A percentile compares a stretch with the other conserved stretches of the same genome.
Evolutionary conservation across 345 rosid species (phyloP).

Genomic region (Capsella bursapastoris): DNA sequence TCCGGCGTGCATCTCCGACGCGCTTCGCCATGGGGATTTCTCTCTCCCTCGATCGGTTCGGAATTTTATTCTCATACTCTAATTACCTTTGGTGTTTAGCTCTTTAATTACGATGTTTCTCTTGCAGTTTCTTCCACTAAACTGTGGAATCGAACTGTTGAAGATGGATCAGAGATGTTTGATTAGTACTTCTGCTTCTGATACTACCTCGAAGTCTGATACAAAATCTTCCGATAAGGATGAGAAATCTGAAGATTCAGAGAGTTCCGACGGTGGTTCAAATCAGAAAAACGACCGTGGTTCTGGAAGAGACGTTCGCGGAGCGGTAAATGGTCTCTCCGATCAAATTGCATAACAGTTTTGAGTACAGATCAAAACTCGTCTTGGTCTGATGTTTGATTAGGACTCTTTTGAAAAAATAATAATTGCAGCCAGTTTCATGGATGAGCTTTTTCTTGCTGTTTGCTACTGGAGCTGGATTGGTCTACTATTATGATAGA

Average conservation of each 20-base stretch:
- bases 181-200: constrained; percentile 44
- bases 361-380: background rate
- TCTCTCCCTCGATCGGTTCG: constrained; percentile 52
- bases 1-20: constrained; percentile 38
- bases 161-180: constrained; percentile 48
- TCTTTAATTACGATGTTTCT: background rate
- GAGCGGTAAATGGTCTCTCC: constrained; percentile 67
- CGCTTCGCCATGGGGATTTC: constrained; percentile 35
- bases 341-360: background rate
- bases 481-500: constrained; percentile 67
- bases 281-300: constrained; percentile 50
- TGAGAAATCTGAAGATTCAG: constrained; percentile 61
- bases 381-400: constrained; percentile 20
- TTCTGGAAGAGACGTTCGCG: constrained; percentile 79
- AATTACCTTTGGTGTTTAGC: background rate
- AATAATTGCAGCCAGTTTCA: constrained; percentile 72
- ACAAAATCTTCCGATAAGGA: constrained; percentile 49
- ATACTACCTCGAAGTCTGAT: constrained; percentile 30
- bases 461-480: constrained; percentile 77
- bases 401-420: constrained; percentile 1
- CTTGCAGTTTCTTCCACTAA: constrained; percentile 49
- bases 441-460: constrained; percentile 91
- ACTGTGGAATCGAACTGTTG: constrained; percentile 41
- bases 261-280: constrained; percentile 52
- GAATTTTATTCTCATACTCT: constrained; percentile 4